Evolutionary conservation across 2,329 filamentous ascomycete species (phyloP).

Genomic region (Exophiala mesophila): DNA sequence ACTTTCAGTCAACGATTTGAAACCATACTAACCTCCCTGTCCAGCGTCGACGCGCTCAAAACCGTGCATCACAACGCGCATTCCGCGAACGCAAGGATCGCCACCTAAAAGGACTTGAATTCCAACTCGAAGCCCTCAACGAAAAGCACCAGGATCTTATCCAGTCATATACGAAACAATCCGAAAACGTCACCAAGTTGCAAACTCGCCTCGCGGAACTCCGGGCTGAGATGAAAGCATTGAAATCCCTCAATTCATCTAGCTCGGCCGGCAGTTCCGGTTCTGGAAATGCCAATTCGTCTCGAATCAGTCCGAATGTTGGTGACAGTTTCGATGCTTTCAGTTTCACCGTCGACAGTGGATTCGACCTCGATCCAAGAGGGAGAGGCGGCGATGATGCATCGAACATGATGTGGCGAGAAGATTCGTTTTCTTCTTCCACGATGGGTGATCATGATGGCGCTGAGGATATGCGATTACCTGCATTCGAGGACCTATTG

Average conservation of each 20-base stretch:
- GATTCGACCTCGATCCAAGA: background rate
- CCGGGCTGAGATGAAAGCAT: slow-evolving; percentile 6
- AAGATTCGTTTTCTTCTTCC: background rate
- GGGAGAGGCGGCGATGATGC: background rate
- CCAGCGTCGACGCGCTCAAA: slow-evolving; percentile 91
- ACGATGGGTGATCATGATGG: background rate
- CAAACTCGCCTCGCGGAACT: slow-evolving; percentile 11
- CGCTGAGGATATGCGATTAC: background rate
- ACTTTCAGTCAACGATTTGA: no score
- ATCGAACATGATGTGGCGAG: background rate
- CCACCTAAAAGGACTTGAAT: slow-evolving; percentile 78
- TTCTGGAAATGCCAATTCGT: background rate
- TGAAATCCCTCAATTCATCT: slow-evolving; percentile 4
- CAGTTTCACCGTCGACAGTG: slow-evolving; percentile 2
- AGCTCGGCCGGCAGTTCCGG: background rate
- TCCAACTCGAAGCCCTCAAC: slow-evolving; percentile 61
- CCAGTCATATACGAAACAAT: slow-evolving; percentile 28
- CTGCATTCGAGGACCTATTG: slow-evolving; percentile 7
- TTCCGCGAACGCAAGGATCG: slow-evolving; percentile 93
- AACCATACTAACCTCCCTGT: background rate
- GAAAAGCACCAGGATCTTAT: slow-evolving; percentile 28
- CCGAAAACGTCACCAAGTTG: slow-evolving; percentile 9
- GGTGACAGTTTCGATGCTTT: slow-evolving; percentile 19
- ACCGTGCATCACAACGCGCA: slow-evolving; percentile 82
- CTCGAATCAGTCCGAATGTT: background rate